Conservation (phyloP, 208 protist species). For the Tritrichomonas musculus region DNA sequence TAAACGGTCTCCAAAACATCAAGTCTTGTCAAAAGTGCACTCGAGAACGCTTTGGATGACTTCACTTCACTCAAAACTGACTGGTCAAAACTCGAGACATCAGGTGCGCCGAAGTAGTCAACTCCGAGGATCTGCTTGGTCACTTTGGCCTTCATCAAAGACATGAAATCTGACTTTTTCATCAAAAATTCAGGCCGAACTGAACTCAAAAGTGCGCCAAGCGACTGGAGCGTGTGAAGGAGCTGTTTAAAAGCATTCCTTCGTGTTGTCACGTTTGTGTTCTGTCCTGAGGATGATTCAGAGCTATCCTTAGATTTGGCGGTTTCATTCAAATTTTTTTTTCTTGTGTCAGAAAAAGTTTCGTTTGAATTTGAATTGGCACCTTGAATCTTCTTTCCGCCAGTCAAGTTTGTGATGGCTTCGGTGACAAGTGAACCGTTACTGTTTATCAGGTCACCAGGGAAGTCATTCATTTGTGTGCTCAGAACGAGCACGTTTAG, state of each 20-base stretch:
- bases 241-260: neutral
- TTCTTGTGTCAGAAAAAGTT: too few relatives aligned
- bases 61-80: neutral
- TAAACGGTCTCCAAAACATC: neutral
- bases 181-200: neutral
- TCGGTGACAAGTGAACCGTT: neutral
- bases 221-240: neutral
- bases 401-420: neutral
- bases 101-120: constrained; percentile 7
- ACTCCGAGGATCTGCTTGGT: neutral
- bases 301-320: too few relatives aligned
- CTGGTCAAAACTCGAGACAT: neutral
- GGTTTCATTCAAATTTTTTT: too few relatives aligned
- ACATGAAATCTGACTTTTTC: neutral
- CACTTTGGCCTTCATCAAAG: neutral
- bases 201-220: neutral
- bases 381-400: neutral
- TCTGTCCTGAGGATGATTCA: neutral
- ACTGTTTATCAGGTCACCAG: neutral
- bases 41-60: neutral
- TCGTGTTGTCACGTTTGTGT: too few relatives aligned
- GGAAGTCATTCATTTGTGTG: neutral
- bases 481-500: neutral
- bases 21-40: neutral
- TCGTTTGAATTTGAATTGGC: neutral